Percentiles rank a stretch among this genome's conserved stretches.
These are phyloP conservation scores for Emericellopsis cladophorae DNA, from an alignment of 2,329 filamentous ascomycete species.

Conservation along the genomic window DNA sequence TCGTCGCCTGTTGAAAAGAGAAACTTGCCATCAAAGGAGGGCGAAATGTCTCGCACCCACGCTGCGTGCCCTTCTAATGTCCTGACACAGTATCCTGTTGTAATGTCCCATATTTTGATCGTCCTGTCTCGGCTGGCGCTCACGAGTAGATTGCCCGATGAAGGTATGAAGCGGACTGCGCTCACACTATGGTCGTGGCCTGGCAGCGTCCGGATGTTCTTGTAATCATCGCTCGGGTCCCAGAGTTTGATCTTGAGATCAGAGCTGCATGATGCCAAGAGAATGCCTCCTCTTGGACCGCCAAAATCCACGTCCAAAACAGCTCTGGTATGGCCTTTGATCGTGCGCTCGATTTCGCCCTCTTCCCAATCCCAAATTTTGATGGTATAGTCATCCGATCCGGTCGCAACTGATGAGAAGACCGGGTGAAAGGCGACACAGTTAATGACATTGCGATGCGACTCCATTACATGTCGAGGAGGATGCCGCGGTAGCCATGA, in stretches of 20 bases:
- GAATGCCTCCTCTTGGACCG: conserved; percentile 64
- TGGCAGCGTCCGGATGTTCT: conserved; percentile 82
- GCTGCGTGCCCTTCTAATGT: conserved; percentile 77
- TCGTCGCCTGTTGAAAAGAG: conserved; percentile 77
- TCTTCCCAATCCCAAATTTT: conserved; percentile 98
- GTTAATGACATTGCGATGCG: conserved; percentile 69
- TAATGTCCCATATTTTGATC: conserved; percentile 83
- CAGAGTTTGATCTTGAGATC: conserved; percentile 92
- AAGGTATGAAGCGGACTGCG: conserved; percentile 77
- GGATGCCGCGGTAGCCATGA: conserved; percentile 80
- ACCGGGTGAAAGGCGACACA: conserved; percentile 87
- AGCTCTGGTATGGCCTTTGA: conserved; percentile 85
- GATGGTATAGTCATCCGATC: conserved; percentile 84
- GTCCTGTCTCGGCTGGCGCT: conserved; percentile 78
- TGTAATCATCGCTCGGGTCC: conserved; percentile 87
- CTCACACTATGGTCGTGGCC: conserved; percentile 91
- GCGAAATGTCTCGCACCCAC: conserved; percentile 83
- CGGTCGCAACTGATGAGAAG: conserved; percentile 81
- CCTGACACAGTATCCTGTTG: conserved; percentile 83
- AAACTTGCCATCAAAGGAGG: conserved; percentile 72
- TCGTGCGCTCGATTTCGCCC: conserved; percentile 77
- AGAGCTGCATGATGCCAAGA: conserved; percentile 54
- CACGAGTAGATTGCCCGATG: conserved; percentile 76
- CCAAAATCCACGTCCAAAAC: conserved; percentile 86
- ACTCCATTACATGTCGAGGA: conserved; percentile 70